Base-by-base conservation (phyloP, 2,329 filamentous ascomycete species). In the Neonectria ditissima region DNA sequence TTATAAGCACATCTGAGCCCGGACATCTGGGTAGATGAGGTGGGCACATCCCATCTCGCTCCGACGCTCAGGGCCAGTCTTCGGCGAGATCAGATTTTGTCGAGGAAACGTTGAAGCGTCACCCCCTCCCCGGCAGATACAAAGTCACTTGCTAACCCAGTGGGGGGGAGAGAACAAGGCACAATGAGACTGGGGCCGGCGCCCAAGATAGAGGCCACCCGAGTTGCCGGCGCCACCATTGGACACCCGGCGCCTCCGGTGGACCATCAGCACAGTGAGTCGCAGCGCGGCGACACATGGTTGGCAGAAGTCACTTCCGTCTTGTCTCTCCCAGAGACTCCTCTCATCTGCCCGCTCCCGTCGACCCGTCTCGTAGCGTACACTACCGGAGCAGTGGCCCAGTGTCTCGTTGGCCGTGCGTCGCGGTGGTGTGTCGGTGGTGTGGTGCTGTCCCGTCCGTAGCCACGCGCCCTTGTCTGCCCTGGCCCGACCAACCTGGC, bases 1-100 rank as follows among this genome's bases (percentile, higher is more conserved):
- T 74, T 75, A 75, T 75, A 74, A 74, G 69, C 63, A 64, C 47
- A 53, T 64, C 48, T 45, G 62, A 63, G 57, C 65, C 68, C 59
- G 58, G 52, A 59, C 30, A 52, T 64, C 58, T 61, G 59, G 60
- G 63, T 56, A 51, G 57, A 59, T 44, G 55, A 39, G 30, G 53
- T 24, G 41, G n/a, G 26, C 39, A 32, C 52, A 22, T 56, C 53
- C 59, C 55, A 57, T 60, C 59, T 65, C 50, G 26, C 47, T 55
- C 55, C 54, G 44, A 52, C 50, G 26, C 47, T 52, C 55, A 58
- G 44, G 55, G 30, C 59, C 51, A 62, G 37, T 56, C 55, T 52
- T 55, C 55, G 53, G 52, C 32, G 45, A 65, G 67, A 70, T 71
- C 67, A 69, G 67, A 70, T 69, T 73, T 48, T 70, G 68, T 69